phyloP scores from a whole-genome alignment of 2,329 filamentous ascomycete genomes.

The Penicillium digitatum region DNA sequence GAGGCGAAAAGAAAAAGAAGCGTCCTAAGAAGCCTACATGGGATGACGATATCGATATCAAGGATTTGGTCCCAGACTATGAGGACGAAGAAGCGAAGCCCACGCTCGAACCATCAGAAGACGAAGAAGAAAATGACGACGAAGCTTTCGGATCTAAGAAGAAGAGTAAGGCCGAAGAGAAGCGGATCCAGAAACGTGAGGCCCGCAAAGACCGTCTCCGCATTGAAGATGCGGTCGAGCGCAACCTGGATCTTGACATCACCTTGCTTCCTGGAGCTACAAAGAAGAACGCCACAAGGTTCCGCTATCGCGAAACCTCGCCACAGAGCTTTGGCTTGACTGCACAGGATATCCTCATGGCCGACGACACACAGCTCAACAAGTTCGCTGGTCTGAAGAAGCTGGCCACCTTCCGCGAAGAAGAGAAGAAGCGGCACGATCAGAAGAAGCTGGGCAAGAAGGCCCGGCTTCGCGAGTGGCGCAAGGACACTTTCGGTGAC shows the following conservation, averaged over 20 bases:
- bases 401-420: slow-evolving; percentile 81
- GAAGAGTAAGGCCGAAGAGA: slow-evolving; percentile 49
- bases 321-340: slow-evolving; percentile 87
- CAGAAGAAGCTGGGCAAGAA: slow-evolving; percentile 90
- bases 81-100: slow-evolving; percentile 65
- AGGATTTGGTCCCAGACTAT: slow-evolving; percentile 83
- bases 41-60: slow-evolving; percentile 98
- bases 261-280: slow-evolving; percentile 55
- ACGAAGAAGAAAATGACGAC: slow-evolving; percentile 41
- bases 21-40: slow-evolving; percentile 79
- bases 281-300: slow-evolving; percentile 53
- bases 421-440: slow-evolving; percentile 83
- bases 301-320: slow-evolving; percentile 93
- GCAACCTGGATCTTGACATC: slow-evolving; percentile 69
- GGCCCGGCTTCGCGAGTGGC: slow-evolving; percentile 82
- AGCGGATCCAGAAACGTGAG: slow-evolving; percentile 60
- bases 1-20: slow-evolving; percentile 55
- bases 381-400: slow-evolving; percentile 93
- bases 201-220: slow-evolving; percentile 76
- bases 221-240: slow-evolving; percentile 81
- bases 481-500: slow-evolving; percentile 62
- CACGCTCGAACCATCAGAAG: slow-evolving; percentile 55
- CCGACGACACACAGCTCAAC: slow-evolving; percentile 80
- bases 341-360: slow-evolving; percentile 83
- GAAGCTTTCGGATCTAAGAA: slow-evolving; percentile 47